A percentile compares a stretch with the other conserved stretches of the same genome.
Evolutionary conservation across 1,139 yeast species (phyloP).

Genomic region (Kodamaea ohmeri): DNA sequence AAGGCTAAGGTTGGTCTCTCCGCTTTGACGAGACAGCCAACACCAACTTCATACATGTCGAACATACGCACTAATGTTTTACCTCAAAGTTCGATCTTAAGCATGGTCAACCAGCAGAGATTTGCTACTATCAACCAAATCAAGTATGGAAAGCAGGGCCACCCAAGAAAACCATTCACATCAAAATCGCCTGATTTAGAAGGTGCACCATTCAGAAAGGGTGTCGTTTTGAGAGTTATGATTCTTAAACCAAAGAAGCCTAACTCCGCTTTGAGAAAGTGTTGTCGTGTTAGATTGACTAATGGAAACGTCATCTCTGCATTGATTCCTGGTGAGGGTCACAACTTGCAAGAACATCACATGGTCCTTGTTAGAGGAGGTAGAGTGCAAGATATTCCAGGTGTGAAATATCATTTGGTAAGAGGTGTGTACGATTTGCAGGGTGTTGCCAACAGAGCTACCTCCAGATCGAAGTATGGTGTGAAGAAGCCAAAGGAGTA

Average conservation of each 20-base stretch:
- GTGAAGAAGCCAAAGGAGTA: slow-evolving; percentile 73
- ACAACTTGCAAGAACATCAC: slow-evolving; percentile 96
- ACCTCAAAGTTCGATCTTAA: slow-evolving; percentile 11
- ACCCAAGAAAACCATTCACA: slow-evolving; percentile 45
- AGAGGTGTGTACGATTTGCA: slow-evolving; percentile 93
- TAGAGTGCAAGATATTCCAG: slow-evolving; percentile 96
- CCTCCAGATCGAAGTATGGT: slow-evolving; percentile 91
- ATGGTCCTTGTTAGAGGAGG: slow-evolving; percentile 97
- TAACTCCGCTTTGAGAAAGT: slow-evolving; percentile 96
- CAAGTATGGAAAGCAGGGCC: slow-evolving; percentile 59
- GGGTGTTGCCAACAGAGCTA: slow-evolving; percentile 90
- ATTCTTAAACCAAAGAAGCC: slow-evolving; percentile 96
- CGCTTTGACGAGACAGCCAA: slow-evolving; percentile 5
- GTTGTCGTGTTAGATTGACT: slow-evolving; percentile 89
- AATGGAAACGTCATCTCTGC: slow-evolving; percentile 90
- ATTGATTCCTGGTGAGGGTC: slow-evolving; percentile 98
- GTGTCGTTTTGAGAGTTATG: slow-evolving; percentile 94
- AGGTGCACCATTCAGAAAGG: slow-evolving; percentile 80
- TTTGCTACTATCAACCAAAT: slow-evolving; percentile 73
- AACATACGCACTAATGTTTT: slow-evolving; percentile 13
- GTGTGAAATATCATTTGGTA: slow-evolving; percentile 91
- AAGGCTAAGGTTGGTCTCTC: slow-evolving; percentile 9
- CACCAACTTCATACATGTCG: slow-evolving; percentile 12
- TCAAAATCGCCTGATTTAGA: slow-evolving; percentile 79
- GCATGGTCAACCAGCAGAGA: slow-evolving; percentile 22